Base-by-base conservation (phyloP, 805 yeast genomes). In the Cyberlindnera saturnus region DNA sequence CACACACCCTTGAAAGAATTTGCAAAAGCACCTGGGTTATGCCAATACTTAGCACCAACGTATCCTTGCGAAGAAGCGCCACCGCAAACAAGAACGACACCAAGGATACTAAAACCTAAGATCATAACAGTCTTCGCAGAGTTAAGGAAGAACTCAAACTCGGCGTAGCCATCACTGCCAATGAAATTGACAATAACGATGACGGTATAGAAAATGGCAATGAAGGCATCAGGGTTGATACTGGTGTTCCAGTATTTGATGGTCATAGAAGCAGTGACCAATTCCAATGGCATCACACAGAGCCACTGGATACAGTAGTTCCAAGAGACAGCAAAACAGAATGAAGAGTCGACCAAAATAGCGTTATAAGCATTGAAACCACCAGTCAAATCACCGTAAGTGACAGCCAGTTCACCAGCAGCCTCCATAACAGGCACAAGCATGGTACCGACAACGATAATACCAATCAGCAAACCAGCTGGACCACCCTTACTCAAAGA, bases 111-210 rank as follows among this genome's bases (percentile, higher is more conserved):
- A 56, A 79, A 81, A 6, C 83, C 85, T 34, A 70, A 43, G 40
- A 81, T 73, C 61, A 83, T 79, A 16, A 70, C 38, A n/a, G 79
- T 74, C 59, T 81, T 81, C 43, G 74, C 64, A 17, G 67, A 38
- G 41, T 81, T 75, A 52, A 81, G 73, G 36, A 75, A 56, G 51
- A 75, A 79, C 61, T 81, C 87, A 30, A 80, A 79, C 62, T 81
- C 87, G 61, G 86, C 86, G 54, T 79, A 81, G 45, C 85, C 85
- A 52, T 66, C 69, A 32, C 79, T 81, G 52, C 86, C 86, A 40
- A 50, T 73, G 43, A 80, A 61, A 59, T 81, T 80, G 46, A 80
- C 74, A 33, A 61, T 46, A 29, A 76, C 58, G 46, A 81, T 71
- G 28, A 76, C 53, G 4, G 65, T 67, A 53, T 70, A 81, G 52